phyloP scores from a whole-genome alignment of 1,284 basidiomycete species.

The Pyrrhoderma lamaoense region DNA sequence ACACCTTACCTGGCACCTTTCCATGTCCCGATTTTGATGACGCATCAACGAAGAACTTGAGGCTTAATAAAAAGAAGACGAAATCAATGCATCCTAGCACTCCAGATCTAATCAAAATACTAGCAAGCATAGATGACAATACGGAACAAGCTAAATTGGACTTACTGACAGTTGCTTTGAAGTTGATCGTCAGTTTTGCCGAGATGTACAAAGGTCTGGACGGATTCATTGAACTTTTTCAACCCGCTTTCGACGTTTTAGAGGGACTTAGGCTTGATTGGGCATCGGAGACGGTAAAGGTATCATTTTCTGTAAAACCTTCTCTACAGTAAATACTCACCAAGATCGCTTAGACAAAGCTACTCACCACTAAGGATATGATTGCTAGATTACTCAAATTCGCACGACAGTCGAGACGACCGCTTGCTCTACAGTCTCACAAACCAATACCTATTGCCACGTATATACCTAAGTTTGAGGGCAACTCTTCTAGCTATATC shows the following conservation, averaged over 20 bases:
- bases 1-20: slow-evolving; percentile 56
- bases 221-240: slow-evolving; percentile 80
- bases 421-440: slow-evolving; percentile 86
- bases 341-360: slow-evolving; percentile 32
- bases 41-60: slow-evolving; percentile 34
- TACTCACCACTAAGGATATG: slow-evolving; percentile 37
- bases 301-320: background rate
- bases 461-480: slow-evolving; percentile 92
- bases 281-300: slow-evolving; percentile 8
- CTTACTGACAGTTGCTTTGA: slow-evolving; percentile 53
- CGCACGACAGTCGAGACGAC: slow-evolving; percentile 62
- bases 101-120: slow-evolving; percentile 38
- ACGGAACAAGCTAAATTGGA: slow-evolving; percentile 56
- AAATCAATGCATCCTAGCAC: slow-evolving; percentile 34
- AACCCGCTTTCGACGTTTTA: slow-evolving; percentile 60
- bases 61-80: slow-evolving; percentile 36
- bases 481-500: slow-evolving; percentile 72
- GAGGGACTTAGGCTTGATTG: slow-evolving; percentile 36
- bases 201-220: slow-evolving; percentile 72
- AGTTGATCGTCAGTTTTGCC: slow-evolving; percentile 60
- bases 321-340: slow-evolving; percentile 18
- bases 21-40: slow-evolving; percentile 67
- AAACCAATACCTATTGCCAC: slow-evolving; percentile 94
- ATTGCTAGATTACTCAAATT: slow-evolving; percentile 67
- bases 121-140: slow-evolving; percentile 32